phyloP scores from a whole-genome alignment of 805 yeast genomes.

The Wickerhamiella brachini region DNA sequence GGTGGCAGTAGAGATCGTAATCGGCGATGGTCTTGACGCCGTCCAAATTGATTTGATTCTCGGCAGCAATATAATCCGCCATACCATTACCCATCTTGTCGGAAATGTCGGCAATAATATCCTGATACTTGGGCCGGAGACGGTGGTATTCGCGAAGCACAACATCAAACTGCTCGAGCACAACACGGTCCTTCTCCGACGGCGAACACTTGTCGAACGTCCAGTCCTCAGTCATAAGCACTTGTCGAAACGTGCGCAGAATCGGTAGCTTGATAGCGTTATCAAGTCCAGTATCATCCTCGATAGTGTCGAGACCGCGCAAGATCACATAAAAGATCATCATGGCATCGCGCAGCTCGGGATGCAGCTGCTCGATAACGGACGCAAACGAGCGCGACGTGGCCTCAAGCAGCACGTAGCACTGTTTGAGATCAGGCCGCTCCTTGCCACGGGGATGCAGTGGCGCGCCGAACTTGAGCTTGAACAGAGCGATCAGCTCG shows the following conservation, averaged over 20 bases:
- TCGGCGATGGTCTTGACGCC: constrained; percentile 72
- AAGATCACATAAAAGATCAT: constrained; percentile 75
- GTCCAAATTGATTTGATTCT: constrained; percentile 51
- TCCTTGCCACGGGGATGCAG: constrained; percentile 6
- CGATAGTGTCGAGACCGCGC: constrained; percentile 89
- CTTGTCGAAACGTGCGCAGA: constrained; percentile 46
- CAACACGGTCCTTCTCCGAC: constrained; percentile 68
- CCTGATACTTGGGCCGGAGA: constrained; percentile 63
- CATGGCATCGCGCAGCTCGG: constrained; percentile 65
- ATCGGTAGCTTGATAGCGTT: constrained; percentile 60
- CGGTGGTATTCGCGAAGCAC: constrained; percentile 59
- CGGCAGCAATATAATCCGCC: constrained; percentile 82
- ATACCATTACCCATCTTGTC: constrained; percentile 90
- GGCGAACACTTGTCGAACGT: constrained; percentile 58
- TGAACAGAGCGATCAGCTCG: constrained; percentile 10
- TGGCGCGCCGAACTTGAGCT: constrained; percentile 9
- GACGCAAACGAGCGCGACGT: constrained; percentile 93
- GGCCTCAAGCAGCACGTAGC: constrained; percentile 49
- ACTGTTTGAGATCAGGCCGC: constrained; percentile 33
- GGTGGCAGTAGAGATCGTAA: constrained; percentile 85
- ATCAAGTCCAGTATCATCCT: constrained; percentile 85
- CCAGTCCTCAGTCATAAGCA: constrained; percentile 59
- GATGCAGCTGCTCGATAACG: constrained; percentile 81
- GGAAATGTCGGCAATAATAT: constrained; percentile 64
- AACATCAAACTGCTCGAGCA: constrained; percentile 62